phyloP scores from a whole-genome alignment of 2,329 filamentous ascomycete species.

The Fusarium abutilonis region DNA sequence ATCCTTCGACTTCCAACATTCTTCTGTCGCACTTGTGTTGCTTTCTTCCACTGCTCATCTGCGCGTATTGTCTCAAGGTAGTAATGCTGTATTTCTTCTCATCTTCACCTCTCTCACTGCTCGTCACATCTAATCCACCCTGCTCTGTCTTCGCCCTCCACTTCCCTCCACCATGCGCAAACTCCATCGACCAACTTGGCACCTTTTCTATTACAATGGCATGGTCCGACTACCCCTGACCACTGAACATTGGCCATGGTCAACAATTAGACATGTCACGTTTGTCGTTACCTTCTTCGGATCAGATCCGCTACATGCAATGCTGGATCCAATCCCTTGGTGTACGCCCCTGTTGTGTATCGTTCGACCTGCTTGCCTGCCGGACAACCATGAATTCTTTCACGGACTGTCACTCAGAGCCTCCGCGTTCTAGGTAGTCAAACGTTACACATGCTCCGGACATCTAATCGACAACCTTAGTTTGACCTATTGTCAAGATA shows the following conservation, averaged over 20 bases:
- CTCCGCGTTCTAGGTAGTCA: slow-evolving; percentile 23
- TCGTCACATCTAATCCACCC: not conserved
- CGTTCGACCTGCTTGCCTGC: slow-evolving; percentile 30
- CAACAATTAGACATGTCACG: not conserved
- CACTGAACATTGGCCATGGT: slow-evolving; percentile 4
- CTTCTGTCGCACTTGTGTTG: slow-evolving; percentile 28
- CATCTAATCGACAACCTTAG: slow-evolving; percentile 7
- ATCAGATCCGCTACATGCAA: slow-evolving; percentile 2
- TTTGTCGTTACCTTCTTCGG: not conserved
- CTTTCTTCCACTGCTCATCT: slow-evolving; percentile 16
- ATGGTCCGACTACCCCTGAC: slow-evolving; percentile 8
- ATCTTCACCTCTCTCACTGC: not conserved
- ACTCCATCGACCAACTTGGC: slow-evolving; percentile 1
- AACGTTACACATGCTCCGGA: slow-evolving; percentile 26
- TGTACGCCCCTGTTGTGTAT: slow-evolving; percentile 15
- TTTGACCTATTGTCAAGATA: not conserved
- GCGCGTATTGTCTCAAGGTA: slow-evolving; percentile 12
- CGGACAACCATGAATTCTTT: slow-evolving; percentile 19
- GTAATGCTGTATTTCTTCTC: not conserved
- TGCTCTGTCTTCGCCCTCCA: slow-evolving; percentile 13
- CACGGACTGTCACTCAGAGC: slow-evolving; percentile 21
- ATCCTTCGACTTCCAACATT: slow-evolving; percentile 19
- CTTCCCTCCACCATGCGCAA: slow-evolving; percentile 7
- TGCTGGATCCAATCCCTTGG: slow-evolving; percentile 12
- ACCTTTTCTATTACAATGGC: slow-evolving; percentile 4